phyloP scores from a whole-genome alignment of 257 asterid species.

The Nicotiana obtusifolia region DNA sequence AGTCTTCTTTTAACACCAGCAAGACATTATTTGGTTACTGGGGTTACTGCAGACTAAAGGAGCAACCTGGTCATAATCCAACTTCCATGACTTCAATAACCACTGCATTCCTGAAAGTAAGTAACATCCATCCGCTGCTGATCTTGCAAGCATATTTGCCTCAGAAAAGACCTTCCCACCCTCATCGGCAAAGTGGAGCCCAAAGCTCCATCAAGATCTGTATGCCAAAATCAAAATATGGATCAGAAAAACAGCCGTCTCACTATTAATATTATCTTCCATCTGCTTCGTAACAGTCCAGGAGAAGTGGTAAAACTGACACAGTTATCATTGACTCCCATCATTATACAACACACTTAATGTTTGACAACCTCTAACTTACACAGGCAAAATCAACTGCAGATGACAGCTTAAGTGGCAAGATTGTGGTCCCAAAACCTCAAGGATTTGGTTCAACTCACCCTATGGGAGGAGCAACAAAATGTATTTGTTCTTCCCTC shows the following conservation, averaged over 20 bases:
- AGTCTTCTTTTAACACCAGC: not conserved
- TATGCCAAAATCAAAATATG: not conserved
- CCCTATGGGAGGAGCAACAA: not conserved
- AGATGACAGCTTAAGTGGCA: not conserved
- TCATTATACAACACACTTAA: not conserved
- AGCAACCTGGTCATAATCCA: conserved; percentile 9
- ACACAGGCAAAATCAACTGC: not conserved
- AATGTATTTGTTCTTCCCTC: not conserved
- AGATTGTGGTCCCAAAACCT: not conserved
- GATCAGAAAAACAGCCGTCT: not conserved
- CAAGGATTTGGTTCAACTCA: not conserved
- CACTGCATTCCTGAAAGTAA: not conserved
- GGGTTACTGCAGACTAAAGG: conserved; percentile 3
- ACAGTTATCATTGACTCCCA: not conserved
- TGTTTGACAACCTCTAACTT: not conserved
- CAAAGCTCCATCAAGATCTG: conserved; percentile 4
- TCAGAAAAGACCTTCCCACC: conserved; percentile 9
- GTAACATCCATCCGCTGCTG: not conserved
- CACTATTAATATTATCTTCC: not conserved
- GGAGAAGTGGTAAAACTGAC: not conserved
- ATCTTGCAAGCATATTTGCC: not conserved
- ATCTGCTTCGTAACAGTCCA: not conserved
- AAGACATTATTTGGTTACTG: not conserved
- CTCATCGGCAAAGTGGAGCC: conserved; percentile 11
- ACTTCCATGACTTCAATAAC: conserved; percentile 3